Conservation (phyloP, 2,329 filamentous ascomycete species). For the Cryoendolithus antarcticus region DNA sequence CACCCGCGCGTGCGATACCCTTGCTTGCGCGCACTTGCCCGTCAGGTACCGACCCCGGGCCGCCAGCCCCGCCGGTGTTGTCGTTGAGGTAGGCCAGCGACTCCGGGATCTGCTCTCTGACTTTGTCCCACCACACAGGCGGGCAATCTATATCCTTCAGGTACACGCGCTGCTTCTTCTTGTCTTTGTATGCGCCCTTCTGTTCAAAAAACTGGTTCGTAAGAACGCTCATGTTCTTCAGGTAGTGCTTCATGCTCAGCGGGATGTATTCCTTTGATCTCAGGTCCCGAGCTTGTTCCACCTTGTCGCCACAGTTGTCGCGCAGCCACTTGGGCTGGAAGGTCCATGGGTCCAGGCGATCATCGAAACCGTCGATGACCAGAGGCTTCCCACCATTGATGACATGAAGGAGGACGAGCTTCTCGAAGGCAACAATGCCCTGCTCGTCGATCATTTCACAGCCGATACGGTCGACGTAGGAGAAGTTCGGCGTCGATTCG, state of each 20-base stretch:
- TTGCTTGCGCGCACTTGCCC: constrained; percentile 37
- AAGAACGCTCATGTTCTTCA: constrained; percentile 73
- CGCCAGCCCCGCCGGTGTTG: constrained; percentile 49
- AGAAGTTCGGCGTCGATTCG: constrained; percentile 68
- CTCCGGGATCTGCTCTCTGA: constrained; percentile 66
- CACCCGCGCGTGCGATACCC: constrained; percentile 63
- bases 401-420: constrained; percentile 71
- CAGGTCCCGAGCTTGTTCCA: constrained; percentile 76
- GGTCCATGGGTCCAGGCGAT: constrained; percentile 59
- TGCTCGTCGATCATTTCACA: constrained; percentile 66
- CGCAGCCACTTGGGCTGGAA: constrained; percentile 76
- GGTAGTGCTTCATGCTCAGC: constrained; percentile 80
- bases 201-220: constrained; percentile 65
- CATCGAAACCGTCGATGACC: constrained; percentile 80
- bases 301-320: constrained; percentile 64
- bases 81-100: constrained; percentile 87
- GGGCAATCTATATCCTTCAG: constrained; percentile 97
- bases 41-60: constrained; percentile 42
- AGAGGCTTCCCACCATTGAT: constrained; percentile 76
- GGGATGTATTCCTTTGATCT: constrained; percentile 59
- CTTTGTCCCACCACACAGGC: constrained; percentile 66
- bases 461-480: constrained; percentile 71
- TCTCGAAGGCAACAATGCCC: constrained; percentile 70
- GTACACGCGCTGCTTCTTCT: constrained; percentile 75
- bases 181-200: constrained; percentile 61